Base-by-base conservation (phyloP, 176 grass and related monocot genomes). In the Pharus latifolius region DNA sequence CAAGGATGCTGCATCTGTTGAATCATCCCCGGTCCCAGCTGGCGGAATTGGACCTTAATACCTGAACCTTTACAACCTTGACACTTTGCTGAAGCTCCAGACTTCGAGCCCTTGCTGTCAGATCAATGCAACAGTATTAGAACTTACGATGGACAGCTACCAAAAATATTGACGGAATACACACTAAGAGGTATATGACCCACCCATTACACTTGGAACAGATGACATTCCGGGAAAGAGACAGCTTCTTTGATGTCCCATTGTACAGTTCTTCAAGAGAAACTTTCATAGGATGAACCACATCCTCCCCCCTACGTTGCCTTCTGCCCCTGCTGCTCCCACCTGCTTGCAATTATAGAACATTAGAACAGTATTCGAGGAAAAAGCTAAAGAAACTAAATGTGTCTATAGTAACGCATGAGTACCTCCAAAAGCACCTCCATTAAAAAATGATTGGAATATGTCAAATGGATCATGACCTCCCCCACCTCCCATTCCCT, bases 241-340 rank as follows among this genome's bases (percentile, higher is more conserved):
- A 84, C 7, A 84, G 25, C 35, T 84, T 84, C 49, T 72, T 84
- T 4, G 82, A 49, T 4, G 59, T 67, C 37, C 82, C 82, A 67
- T 84, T 84, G 65, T 84, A 84, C 14, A 84, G 46, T 17, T 84
- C 82, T 60, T 84, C 82, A 27, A 84, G 59, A 18, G 82, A 84
- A 25, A 78, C 56, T 22, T 78, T 84, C 4, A 84, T 47, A 60
- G 74, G 74, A 56, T 84, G 82, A 5, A 78, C 46, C 11, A 84
- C 66, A 73, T 84, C 82, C 33, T 84, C 82, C 47, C 82, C 82
- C 43, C 74, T 84, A 24, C 73, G 63, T 22, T 78, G 74, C 57
- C 82, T 84, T 58, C 82, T 35, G 15, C 82, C 82, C 49, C 74
- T 72, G 65, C 82, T 78, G 51, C 82, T 78, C 20, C 82, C 73